phyloP scores from a whole-genome alignment of 2,329 filamentous ascomycete species.

The Ceratocystis albifundus region DNA sequence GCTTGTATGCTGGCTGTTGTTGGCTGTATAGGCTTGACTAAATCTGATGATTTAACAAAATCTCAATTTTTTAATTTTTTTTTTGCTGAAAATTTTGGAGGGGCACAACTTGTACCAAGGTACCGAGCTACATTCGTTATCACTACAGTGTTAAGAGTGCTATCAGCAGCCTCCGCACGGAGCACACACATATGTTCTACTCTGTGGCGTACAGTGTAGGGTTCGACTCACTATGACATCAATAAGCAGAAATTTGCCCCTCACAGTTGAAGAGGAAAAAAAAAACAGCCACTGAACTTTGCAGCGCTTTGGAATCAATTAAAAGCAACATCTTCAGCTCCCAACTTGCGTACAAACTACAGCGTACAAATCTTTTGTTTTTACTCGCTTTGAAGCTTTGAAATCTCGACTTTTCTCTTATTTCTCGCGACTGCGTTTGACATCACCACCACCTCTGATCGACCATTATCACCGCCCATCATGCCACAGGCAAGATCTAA shows the following conservation, averaged over 20 bases:
- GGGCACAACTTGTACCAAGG: conserved; percentile 17
- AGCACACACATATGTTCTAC: background rate
- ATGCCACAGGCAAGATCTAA: conserved; percentile 77
- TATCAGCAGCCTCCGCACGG: conserved; percentile 6
- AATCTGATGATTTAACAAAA: background rate
- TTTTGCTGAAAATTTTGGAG: conserved; percentile 21
- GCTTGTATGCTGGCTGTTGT: too few relatives aligned
- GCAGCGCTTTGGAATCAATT: background rate
- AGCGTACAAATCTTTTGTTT: too few relatives aligned
- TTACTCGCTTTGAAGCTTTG: too few relatives aligned
- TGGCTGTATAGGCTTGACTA: too few relatives aligned
- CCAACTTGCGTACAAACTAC: too few relatives aligned
- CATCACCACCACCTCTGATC: background rate
- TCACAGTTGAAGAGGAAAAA: conserved; percentile 13
- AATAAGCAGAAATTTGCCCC: conserved; percentile 22
- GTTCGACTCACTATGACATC: conserved; percentile 23
- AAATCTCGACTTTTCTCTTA: background rate
- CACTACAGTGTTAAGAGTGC: conserved; percentile 4
- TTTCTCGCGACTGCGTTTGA: background rate
- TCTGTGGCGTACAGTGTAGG: conserved; percentile 17
- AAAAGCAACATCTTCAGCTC: too few relatives aligned
- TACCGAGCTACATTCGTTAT: conserved; percentile 4
- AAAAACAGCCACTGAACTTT: background rate
- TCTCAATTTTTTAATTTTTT: conserved; percentile 3
- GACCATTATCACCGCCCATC: conserved; percentile 28